phyloP scores from a whole-genome alignment of 345 rosid genomes.

The Citrus mangshanensis region DNA sequence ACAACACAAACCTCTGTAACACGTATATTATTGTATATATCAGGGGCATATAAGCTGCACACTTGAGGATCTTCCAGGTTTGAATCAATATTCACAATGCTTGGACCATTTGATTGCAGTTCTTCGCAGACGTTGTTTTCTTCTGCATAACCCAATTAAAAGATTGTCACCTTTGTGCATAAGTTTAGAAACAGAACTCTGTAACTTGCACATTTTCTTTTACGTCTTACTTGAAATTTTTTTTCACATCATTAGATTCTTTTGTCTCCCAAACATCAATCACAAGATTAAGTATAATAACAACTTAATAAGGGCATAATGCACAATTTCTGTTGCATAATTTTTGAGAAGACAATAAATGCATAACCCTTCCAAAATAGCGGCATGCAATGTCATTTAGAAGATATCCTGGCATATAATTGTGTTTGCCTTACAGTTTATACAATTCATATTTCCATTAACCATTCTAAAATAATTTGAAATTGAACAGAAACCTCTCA shows the following conservation, averaged over 20 bases:
- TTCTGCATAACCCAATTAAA: slow-evolving; percentile 45
- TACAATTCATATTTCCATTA: neutral
- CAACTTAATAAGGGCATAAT: neutral
- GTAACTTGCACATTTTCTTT: neutral
- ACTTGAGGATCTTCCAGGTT: slow-evolving; percentile 59
- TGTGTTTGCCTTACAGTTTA: neutral
- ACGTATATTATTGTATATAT: slow-evolving; percentile 54
- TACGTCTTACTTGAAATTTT: neutral
- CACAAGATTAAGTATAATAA: neutral
- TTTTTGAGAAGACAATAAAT: neutral
- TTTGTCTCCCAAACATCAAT: neutral
- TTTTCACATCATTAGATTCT: neutral
- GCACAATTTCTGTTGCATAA: slow-evolving; percentile 3
- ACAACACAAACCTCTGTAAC: slow-evolving; percentile 66
- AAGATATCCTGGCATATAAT: neutral
- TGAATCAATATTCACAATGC: slow-evolving; percentile 71
- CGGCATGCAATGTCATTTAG: neutral
- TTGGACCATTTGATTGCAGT: slow-evolving; percentile 25
- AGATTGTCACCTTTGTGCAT: neutral
- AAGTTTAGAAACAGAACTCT: slow-evolving; percentile 3
- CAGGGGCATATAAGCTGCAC: slow-evolving; percentile 76
- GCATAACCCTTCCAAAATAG: slow-evolving; percentile 5
- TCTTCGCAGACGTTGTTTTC: slow-evolving; percentile 32
- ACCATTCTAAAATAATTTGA: neutral
- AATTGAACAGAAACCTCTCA: slow-evolving; percentile 29